A percentile compares a stretch with the other conserved stretches of the same genome.
Evolutionary conservation across 1,284 basidiomycete species (phyloP).

Genomic region (Pseudozyma sp.): DNA sequence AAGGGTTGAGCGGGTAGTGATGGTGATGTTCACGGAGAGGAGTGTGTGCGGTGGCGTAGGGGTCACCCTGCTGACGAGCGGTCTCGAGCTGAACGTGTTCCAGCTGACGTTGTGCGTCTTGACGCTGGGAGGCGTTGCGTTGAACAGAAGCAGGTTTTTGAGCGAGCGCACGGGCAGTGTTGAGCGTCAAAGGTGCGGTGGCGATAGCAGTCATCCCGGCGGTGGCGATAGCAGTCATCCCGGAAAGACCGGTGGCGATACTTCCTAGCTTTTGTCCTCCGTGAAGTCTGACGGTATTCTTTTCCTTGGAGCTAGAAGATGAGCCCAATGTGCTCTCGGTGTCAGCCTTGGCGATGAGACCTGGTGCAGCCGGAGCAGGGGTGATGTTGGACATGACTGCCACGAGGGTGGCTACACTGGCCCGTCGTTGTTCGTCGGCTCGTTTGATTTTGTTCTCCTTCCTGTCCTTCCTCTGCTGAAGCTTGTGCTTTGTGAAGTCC

Average conservation of each 20-base stretch:
- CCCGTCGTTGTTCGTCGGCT: slow-evolving; percentile 13
- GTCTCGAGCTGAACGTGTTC: slow-evolving; percentile 52
- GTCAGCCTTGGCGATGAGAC: neutral
- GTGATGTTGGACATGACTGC: slow-evolving; percentile 28
- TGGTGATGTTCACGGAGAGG: slow-evolving; percentile 12
- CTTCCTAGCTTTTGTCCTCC: slow-evolving; percentile 31
- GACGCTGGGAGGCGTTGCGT: neutral
- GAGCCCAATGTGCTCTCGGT: slow-evolving; percentile 1
- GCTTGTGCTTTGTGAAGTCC: neutral
- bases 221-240: slow-evolving; percentile 51
- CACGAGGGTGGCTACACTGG: slow-evolving; percentile 23
- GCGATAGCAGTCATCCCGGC: slow-evolving; percentile 51
- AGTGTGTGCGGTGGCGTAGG: slow-evolving; percentile 25
- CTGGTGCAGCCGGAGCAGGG: neutral
- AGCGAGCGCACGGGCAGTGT: neutral
- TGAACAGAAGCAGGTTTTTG: neutral
- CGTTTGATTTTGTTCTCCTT: neutral
- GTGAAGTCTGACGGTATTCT: neutral
- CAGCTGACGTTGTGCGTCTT: slow-evolving; percentile 44
- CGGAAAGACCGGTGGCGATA: slow-evolving; percentile 47
- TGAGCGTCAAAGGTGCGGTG: slow-evolving; percentile 35
- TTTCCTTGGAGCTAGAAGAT: neutral
- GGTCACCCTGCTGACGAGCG: slow-evolving; percentile 60
- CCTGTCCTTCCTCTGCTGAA: neutral
- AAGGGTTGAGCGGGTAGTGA: slow-evolving; percentile 14